phyloP scores from a whole-genome alignment of 2,329 filamentous ascomycete species.

The Stemphylium vesicarium region DNA sequence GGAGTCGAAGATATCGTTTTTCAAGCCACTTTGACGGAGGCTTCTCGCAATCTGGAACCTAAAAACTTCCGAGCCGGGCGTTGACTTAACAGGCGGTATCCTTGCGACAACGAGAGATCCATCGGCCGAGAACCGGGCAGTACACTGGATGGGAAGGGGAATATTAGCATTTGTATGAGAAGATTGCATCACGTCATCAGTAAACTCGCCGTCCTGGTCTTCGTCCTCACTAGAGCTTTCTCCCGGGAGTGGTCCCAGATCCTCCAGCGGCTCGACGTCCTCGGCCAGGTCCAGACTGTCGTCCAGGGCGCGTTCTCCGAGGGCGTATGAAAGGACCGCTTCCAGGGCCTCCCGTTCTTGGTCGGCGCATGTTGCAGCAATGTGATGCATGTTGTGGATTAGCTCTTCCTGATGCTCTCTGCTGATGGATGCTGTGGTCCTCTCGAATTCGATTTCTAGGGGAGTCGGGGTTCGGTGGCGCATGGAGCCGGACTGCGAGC shows the following conservation, averaged over 20 bases:
- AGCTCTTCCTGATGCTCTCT: slow-evolving; percentile 57
- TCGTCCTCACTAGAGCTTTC: slow-evolving; percentile 88
- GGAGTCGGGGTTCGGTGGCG: slow-evolving; percentile 49
- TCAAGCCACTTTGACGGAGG: slow-evolving; percentile 30
- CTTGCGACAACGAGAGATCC: slow-evolving; percentile 59
- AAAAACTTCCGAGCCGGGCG: slow-evolving; percentile 25
- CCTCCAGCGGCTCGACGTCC: slow-evolving; percentile 62
- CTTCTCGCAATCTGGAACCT: slow-evolving; percentile 38
- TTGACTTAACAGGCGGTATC: slow-evolving; percentile 55
- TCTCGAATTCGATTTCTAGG: slow-evolving; percentile 62
- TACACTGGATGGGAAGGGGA: slow-evolving; percentile 65
- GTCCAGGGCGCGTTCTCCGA: slow-evolving; percentile 65
- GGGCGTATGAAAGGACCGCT: slow-evolving; percentile 65
- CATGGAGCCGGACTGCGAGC: slow-evolving; percentile 26
- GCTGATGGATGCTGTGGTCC: slow-evolving; percentile 61
- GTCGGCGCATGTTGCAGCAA: slow-evolving; percentile 61
- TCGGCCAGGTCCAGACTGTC: slow-evolving; percentile 57
- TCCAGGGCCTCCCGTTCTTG: slow-evolving; percentile 65
- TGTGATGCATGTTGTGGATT: slow-evolving; percentile 59
- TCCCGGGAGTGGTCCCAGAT: slow-evolving; percentile 49
- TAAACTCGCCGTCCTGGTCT: slow-evolving; percentile 62
- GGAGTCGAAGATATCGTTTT: slow-evolving; percentile 65
- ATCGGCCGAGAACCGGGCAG: slow-evolving; percentile 63
- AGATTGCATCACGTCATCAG: slow-evolving; percentile 58
- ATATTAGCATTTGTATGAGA: slow-evolving; percentile 69